Conservation (phyloP, 1,284 basidiomycete species). For the Mrakiaceae sp. region DNA sequence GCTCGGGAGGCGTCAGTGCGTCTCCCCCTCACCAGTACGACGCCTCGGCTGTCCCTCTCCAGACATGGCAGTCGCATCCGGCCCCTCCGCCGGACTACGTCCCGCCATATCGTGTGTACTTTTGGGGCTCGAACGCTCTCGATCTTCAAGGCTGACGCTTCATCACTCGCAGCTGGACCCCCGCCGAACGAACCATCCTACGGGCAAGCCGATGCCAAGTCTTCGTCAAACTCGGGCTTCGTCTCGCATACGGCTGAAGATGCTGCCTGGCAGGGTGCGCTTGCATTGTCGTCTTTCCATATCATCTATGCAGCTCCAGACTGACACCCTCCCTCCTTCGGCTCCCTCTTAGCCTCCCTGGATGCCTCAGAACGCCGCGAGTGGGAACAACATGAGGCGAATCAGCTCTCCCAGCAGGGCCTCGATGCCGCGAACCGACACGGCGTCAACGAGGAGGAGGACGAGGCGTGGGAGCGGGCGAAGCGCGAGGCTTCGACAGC, state of each 20-base stretch:
- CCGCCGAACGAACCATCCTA: neutral
- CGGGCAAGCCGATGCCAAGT: neutral
- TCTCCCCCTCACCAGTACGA: neutral
- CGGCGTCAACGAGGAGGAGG: conserved; percentile 3
- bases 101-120: conserved; percentile 7
- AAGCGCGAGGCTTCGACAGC: neutral
- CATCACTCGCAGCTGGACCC: neutral
- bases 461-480: conserved; percentile 3
- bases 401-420: neutral
- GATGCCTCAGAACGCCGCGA: conserved; percentile 11
- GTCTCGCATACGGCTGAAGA: neutral
- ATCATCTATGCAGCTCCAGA: too few species aligned
- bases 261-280: conserved; percentile 1
- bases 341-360: neutral
- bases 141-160: neutral
- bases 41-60: neutral
- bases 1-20: neutral
- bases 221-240: conserved; percentile 1
- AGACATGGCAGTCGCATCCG: conserved; percentile 1
- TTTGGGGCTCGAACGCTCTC: neutral
- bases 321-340: too few species aligned
- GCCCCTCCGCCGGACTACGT: conserved; percentile 5
- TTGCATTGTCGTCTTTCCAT: too few species aligned
- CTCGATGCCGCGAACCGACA: neutral
- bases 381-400: conserved; percentile 6